Conservation (phyloP, 129 eudicot genomes). For the Chrysanthemum lavandulifolium region DNA sequence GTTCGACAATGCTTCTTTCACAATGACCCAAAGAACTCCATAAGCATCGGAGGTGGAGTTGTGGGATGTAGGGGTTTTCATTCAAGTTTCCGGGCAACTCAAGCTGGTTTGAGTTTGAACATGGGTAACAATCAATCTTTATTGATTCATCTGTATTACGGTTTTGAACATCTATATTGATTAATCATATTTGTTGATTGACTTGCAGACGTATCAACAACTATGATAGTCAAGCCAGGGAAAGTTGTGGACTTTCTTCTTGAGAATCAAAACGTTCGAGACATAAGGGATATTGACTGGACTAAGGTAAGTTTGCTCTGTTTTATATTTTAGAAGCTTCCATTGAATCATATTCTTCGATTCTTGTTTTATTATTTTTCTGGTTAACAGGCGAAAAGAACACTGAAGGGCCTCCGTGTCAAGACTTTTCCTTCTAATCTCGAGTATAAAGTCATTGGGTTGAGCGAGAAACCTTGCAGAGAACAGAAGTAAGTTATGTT, state of each 20-base stretch:
- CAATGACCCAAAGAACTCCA: conserved; percentile 59
- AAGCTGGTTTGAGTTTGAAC: conserved; percentile 76
- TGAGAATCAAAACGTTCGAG: conserved; percentile 61
- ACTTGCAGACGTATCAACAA: conserved; percentile 60
- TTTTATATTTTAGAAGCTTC: not conserved
- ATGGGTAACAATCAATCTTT: conserved; percentile 41
- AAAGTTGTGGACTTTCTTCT: conserved; percentile 67
- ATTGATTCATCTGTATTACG: too few relatives aligned
- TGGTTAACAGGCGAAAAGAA: conserved; percentile 54
- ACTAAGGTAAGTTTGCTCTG: conserved; percentile 36
- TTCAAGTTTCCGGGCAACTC: conserved; percentile 82
- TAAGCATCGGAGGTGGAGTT: conserved; percentile 71
- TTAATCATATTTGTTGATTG: not conserved
- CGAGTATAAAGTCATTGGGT: conserved; percentile 69
- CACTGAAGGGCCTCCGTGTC: conserved; percentile 61
- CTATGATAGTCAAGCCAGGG: conserved; percentile 74
- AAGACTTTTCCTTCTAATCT: conserved; percentile 46
- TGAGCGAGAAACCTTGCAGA: conserved; percentile 61
- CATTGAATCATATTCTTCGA: not conserved
- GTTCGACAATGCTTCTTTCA: conserved; percentile 84
- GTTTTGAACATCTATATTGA: too few relatives aligned
- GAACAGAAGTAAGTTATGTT: conserved; percentile 48
- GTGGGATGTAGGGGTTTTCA: conserved; percentile 82
- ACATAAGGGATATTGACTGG: conserved; percentile 63
- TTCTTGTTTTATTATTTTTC: not conserved